These are phyloP conservation scores for Fusarium sp. DNA, from an alignment of 2,329 filamentous ascomycete genomes.

Conservation along the genomic window DNA sequence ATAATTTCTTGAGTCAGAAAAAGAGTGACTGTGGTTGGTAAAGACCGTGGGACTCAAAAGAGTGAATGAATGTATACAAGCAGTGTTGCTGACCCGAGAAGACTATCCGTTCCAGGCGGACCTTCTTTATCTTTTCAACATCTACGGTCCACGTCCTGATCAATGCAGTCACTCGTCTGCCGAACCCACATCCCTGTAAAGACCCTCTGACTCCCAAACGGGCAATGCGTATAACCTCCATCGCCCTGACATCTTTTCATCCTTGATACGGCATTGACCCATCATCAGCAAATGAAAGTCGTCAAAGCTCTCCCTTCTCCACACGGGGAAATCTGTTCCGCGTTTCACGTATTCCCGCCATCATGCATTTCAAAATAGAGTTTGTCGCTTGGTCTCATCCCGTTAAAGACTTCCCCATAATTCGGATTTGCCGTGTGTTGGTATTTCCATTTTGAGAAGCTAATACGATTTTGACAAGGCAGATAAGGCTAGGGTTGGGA, in stretches of 20 bases:
- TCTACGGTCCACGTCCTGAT: not conserved
- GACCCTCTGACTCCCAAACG: not conserved
- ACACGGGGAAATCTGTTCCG: constrained; percentile 8
- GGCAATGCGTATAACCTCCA: constrained; percentile 9
- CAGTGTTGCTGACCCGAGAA: not conserved
- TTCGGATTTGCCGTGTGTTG: not conserved
- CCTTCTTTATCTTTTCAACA: constrained; percentile 14
- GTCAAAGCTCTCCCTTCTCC: not conserved
- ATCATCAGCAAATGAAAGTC: not conserved
- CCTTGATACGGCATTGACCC: not conserved
- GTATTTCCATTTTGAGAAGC: not conserved
- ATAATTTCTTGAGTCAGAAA: not conserved
- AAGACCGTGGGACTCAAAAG: constrained; percentile 1
- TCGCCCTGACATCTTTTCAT: not conserved
- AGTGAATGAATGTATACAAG: constrained; percentile 5
- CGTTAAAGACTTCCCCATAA: not conserved
- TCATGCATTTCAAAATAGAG: constrained; percentile 15
- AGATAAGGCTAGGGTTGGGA: not conserved
- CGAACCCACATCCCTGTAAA: not conserved
- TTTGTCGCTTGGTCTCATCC: constrained; percentile 18
- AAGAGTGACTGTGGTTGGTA: constrained; percentile 12
- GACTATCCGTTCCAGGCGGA: not conserved
- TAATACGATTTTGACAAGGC: not conserved
- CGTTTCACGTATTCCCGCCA: constrained; percentile 1
- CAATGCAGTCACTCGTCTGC: not conserved